Conservation (phyloP, 2,329 filamentous ascomycete genomes). For the Alternaria viburni region DNA sequence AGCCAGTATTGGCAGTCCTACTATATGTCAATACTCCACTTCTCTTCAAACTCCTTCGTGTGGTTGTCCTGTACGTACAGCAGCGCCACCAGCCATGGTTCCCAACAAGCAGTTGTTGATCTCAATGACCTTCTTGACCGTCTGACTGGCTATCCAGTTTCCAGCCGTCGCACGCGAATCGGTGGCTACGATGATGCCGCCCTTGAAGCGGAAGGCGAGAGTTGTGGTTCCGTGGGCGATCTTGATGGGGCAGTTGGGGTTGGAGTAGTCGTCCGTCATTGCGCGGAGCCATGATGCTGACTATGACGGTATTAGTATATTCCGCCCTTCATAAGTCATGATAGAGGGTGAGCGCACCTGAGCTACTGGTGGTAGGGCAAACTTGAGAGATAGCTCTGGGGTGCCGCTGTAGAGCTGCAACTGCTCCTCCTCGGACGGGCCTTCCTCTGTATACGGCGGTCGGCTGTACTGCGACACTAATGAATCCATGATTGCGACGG, state of each 20-base stretch:
- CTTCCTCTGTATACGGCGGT: slow-evolving; percentile 75
- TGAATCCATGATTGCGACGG: slow-evolving; percentile 72
- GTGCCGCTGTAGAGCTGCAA: slow-evolving; percentile 71
- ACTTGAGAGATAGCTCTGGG: slow-evolving; percentile 85
- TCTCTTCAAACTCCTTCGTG: not conserved
- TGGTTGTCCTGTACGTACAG: slow-evolving; percentile 55
- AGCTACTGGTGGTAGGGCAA: slow-evolving; percentile 90
- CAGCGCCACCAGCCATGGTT: slow-evolving; percentile 97
- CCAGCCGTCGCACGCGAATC: slow-evolving; percentile 96
- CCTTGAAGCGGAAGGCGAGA: slow-evolving; percentile 96
- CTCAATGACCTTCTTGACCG: slow-evolving; percentile 99
- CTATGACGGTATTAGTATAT: slow-evolving; percentile 55
- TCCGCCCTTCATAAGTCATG: not conserved
- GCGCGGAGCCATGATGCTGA: slow-evolving; percentile 94
- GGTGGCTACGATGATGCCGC: slow-evolving; percentile 97
- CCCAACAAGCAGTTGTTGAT: slow-evolving; percentile 94
- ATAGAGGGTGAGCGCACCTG: slow-evolving; percentile 63
- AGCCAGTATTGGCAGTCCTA: slow-evolving; percentile 99
- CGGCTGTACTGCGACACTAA: slow-evolving; percentile 92
- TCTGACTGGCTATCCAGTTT: slow-evolving; percentile 99
- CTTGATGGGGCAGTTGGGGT: slow-evolving; percentile 98
- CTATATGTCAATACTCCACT: slow-evolving; percentile 20
- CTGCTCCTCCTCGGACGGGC: slow-evolving; percentile 74
- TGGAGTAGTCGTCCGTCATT: slow-evolving; percentile 95
- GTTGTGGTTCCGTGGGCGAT: slow-evolving; percentile 99